Percentiles rank a stretch among this genome's conserved stretches.
These are phyloP conservation scores for Phytopythium ostracodes DNA, from an alignment of 352 stramenopile species.

Conservation along the genomic window DNA sequence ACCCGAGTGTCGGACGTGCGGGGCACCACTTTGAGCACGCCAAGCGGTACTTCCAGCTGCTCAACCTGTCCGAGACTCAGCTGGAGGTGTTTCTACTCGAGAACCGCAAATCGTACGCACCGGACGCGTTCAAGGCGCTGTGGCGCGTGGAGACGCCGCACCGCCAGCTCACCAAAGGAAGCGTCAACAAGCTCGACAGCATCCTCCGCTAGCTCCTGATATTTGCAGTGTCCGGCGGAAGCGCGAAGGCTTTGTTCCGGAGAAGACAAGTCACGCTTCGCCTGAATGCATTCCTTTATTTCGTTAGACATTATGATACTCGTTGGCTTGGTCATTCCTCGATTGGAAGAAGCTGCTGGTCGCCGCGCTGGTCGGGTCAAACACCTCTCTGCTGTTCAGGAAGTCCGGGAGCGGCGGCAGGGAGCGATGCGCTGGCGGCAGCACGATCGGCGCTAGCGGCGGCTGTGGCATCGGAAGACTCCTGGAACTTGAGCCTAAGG, in stretches of 20 bases:
- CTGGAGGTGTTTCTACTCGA: slow-evolving; percentile 77
- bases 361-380: slow-evolving; percentile 33
- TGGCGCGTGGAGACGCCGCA: slow-evolving; percentile 76
- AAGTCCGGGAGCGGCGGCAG: slow-evolving; percentile 62
- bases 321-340: slow-evolving; percentile 33
- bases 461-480: slow-evolving; percentile 10
- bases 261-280: background rate
- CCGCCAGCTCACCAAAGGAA: slow-evolving; percentile 65
- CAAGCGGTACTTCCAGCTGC: slow-evolving; percentile 74
- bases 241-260: background rate
- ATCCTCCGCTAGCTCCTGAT: slow-evolving; percentile 48
- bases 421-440: slow-evolving; percentile 44
- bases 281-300: background rate
- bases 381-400: slow-evolving; percentile 55
- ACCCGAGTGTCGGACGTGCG: slow-evolving; percentile 42
- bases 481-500: background rate
- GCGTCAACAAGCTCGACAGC: slow-evolving; percentile 82
- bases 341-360: slow-evolving; percentile 43
- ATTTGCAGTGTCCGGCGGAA: background rate
- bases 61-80: slow-evolving; percentile 68
- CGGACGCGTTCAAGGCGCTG: slow-evolving; percentile 63
- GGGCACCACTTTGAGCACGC: slow-evolving; percentile 67
- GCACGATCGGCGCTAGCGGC: slow-evolving; percentile 47
- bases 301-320: slow-evolving; percentile 25
- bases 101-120: slow-evolving; percentile 56